Conservation (phyloP, 331 rosid species). For the Quercus phellos region DNA sequence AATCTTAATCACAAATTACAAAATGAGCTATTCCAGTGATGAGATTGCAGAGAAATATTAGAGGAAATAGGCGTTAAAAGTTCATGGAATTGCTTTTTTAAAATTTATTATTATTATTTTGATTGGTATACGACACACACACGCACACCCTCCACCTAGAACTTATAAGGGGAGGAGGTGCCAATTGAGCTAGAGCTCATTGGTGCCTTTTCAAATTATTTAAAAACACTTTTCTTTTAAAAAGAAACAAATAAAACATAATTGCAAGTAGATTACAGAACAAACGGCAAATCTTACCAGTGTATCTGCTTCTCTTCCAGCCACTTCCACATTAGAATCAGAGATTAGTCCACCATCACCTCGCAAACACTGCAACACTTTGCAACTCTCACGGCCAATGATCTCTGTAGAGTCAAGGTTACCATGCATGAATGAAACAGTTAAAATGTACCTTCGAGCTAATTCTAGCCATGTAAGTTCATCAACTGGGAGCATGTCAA, state of each 20-base stretch:
- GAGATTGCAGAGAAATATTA: not conserved
- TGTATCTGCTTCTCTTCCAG: constrained; percentile 99
- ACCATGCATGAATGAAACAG: constrained; percentile 85
- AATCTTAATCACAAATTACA: not conserved
- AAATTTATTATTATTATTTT: not conserved
- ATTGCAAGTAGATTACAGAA: constrained; percentile 14
- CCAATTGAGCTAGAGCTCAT: no score
- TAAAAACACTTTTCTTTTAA: not conserved
- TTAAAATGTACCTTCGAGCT: constrained; percentile 75
- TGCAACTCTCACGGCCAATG: constrained; percentile 80
- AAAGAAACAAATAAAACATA: not conserved
- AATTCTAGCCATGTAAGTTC: constrained; percentile 96
- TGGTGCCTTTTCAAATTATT: not conserved
- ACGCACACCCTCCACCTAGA: no score
- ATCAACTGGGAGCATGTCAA: constrained; percentile 77
- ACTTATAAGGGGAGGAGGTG: no score
- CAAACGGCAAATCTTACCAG: constrained; percentile 44
- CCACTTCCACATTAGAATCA: constrained; percentile 88
- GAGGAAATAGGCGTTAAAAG: not conserved
- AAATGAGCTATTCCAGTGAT: not conserved
- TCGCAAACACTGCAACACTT: constrained; percentile 86
- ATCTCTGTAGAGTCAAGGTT: constrained; percentile 82
- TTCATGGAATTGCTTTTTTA: not conserved
- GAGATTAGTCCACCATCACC: constrained; percentile 99
- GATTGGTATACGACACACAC: no score